A percentile compares a stretch with the other conserved stretches of the same genome.
Conservation (phyloP, 306 rosid species). For the Lotus japonicus region DNA sequence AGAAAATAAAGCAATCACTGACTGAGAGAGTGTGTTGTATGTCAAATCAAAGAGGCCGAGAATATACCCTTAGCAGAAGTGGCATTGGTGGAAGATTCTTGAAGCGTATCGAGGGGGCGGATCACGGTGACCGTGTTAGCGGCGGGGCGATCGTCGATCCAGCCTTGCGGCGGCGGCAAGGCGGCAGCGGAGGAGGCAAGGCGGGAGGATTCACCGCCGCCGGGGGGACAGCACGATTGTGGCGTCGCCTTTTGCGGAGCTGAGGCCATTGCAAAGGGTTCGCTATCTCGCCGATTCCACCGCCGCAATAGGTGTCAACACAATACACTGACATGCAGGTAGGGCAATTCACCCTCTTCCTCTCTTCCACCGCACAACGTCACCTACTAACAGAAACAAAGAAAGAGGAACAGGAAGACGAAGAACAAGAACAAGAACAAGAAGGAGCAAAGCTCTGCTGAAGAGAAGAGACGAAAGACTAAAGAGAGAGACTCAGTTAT, state of each 20-base stretch:
- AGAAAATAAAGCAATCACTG: too few species aligned
- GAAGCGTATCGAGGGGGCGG: slow-evolving; percentile 36
- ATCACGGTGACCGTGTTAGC: slow-evolving; percentile 51
- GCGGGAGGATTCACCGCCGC: slow-evolving; percentile 11
- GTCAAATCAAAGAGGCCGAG: too few species aligned
- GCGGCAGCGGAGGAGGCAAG: slow-evolving; percentile 6
- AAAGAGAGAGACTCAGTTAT: background rate
- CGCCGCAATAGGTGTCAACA: slow-evolving; percentile 40
- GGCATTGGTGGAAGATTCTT: slow-evolving; percentile 54
- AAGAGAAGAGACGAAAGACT: background rate
- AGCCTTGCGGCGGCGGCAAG: slow-evolving; percentile 4
- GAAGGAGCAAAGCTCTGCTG: background rate
- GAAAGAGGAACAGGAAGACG: background rate
- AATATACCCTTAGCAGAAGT: slow-evolving; percentile 51
- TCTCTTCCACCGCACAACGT: slow-evolving; percentile 15
- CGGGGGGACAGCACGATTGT: slow-evolving; percentile 37
- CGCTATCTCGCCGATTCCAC: slow-evolving; percentile 57
- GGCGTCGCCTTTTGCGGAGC: slow-evolving; percentile 87
- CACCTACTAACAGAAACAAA: background rate
- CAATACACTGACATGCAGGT: slow-evolving; percentile 85
- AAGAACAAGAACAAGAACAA: background rate
- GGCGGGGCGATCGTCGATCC: slow-evolving; percentile 34
- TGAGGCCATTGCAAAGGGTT: slow-evolving; percentile 93
- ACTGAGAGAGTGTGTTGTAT: too few species aligned
- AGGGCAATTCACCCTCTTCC: slow-evolving; percentile 19